A percentile compares a stretch with the other conserved stretches of the same genome.
Evolutionary conservation across 352 stramenopile genomes (phyloP).

Genomic region (Phytophthora sp.): DNA sequence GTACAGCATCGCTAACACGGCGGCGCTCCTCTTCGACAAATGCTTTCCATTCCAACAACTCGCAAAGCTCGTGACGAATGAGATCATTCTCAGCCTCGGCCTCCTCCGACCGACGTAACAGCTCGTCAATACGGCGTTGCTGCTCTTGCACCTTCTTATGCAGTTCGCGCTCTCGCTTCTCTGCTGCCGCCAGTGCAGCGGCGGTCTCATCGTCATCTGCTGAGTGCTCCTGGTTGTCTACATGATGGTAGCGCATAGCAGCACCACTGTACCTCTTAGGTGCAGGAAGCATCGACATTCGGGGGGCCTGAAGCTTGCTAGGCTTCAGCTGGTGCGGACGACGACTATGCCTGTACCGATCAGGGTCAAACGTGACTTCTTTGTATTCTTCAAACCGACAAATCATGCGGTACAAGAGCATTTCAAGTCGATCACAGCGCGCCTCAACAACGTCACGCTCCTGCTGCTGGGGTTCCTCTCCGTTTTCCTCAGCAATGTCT

Average conservation of each 20-base stretch:
- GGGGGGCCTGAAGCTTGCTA: slow-evolving; percentile 50
- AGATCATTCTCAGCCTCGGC: slow-evolving; percentile 74
- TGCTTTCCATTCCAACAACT: slow-evolving; percentile 79
- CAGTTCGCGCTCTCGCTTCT: slow-evolving; percentile 43
- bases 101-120: slow-evolving; percentile 42
- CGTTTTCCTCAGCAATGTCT: slow-evolving; percentile 45
- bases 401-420: slow-evolving; percentile 88
- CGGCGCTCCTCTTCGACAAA: slow-evolving; percentile 57
- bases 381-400: slow-evolving; percentile 88
- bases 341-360: slow-evolving; percentile 34
- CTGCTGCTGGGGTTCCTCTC: slow-evolving; percentile 27
- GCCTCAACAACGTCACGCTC: slow-evolving; percentile 50
- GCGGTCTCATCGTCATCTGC: slow-evolving; percentile 30
- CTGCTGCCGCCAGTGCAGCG: slow-evolving; percentile 22
- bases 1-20: slow-evolving; percentile 37
- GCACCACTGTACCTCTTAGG: slow-evolving; percentile 52
- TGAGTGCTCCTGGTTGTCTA: slow-evolving; percentile 51
- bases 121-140: slow-evolving; percentile 32
- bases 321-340: slow-evolving; percentile 27
- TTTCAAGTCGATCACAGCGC: slow-evolving; percentile 76
- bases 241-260: slow-evolving; percentile 35
- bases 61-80: slow-evolving; percentile 68
- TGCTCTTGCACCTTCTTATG: slow-evolving; percentile 58
- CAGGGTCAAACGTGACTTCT: slow-evolving; percentile 59
- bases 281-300: slow-evolving; percentile 41